Evolutionary conservation across 495 filamentous ascomycete genomes (phyloP).

Genomic region (Penicillium chermesinum): DNA sequence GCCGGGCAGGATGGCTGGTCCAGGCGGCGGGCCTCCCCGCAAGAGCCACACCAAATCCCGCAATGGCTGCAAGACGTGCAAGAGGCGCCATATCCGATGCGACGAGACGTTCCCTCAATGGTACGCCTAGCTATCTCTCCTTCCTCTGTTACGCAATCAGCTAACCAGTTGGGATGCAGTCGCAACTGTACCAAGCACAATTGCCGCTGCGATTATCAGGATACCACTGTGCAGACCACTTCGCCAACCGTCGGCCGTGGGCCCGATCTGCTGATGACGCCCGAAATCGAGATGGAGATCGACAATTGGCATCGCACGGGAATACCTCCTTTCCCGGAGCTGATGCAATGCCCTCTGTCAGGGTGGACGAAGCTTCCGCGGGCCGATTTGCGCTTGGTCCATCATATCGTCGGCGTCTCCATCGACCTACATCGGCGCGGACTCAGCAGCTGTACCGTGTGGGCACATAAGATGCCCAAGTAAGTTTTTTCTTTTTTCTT

Average conservation of each 20-base stretch:
- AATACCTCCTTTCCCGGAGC: constrained; percentile 78
- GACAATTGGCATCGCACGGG: constrained; percentile 81
- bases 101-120: constrained; percentile 98
- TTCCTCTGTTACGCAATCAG: background rate
- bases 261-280: constrained; percentile 76
- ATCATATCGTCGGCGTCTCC: constrained; percentile 84
- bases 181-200: constrained; percentile 99
- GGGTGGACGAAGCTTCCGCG: constrained; percentile 58
- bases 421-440: constrained; percentile 72
- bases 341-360: constrained; percentile 61
- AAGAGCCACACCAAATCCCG: constrained; percentile 95
- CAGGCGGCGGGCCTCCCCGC: constrained; percentile 50
- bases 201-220: constrained; percentile 95
- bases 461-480: constrained; percentile 90
- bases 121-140: constrained; percentile 44
- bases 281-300: constrained; percentile 73
- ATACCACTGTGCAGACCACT: constrained; percentile 61
- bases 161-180: constrained; percentile 42
- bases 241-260: constrained; percentile 61
- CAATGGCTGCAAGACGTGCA: constrained; percentile 96
- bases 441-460: constrained; percentile 76
- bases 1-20: constrained; percentile 40
- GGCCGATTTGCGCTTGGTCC: constrained; percentile 79
- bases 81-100: constrained; percentile 93
- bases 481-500: constrained; percentile 59